phyloP scores from a whole-genome alignment of 73 alveolate species.

The Breviolum minutum region DNA sequence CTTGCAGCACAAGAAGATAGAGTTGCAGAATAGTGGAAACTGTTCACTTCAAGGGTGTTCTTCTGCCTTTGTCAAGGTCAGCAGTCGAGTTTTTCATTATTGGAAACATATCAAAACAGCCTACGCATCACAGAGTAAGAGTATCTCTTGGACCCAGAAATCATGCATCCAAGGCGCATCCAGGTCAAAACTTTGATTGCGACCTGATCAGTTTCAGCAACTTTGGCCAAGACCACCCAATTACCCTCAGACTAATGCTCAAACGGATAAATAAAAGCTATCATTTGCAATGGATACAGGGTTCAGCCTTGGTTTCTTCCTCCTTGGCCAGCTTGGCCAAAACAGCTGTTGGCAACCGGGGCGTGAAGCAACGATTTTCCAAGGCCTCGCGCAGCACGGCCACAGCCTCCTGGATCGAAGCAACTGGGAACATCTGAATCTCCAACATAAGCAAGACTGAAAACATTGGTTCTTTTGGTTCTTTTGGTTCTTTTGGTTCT shows the following conservation, averaged over 20 bases:
- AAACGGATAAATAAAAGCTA: no score
- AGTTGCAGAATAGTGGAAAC: conserved; percentile 26
- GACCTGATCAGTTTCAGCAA: neutral
- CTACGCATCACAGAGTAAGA: neutral
- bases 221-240: no score
- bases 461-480: no score
- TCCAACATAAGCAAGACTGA: no score
- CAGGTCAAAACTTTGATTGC: conserved; percentile 20
- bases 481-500: no score
- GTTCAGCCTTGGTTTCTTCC: neutral
- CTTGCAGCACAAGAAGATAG: conserved; percentile 24
- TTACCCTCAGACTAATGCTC: no score
- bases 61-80: conserved; percentile 5
- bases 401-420: conserved; percentile 4
- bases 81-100: neutral
- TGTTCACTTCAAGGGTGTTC: conserved; percentile 24
- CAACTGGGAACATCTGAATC: neutral
- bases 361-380: conserved; percentile 14
- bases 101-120: neutral
- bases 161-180: conserved; percentile 37
- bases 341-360: conserved; percentile 39
- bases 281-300: neutral
- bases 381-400: neutral
- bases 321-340: conserved; percentile 16
- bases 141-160: neutral